Evolutionary conservation across 2,329 filamentous ascomycete genomes (phyloP).

Genomic region (Westerdykella sp.): DNA sequence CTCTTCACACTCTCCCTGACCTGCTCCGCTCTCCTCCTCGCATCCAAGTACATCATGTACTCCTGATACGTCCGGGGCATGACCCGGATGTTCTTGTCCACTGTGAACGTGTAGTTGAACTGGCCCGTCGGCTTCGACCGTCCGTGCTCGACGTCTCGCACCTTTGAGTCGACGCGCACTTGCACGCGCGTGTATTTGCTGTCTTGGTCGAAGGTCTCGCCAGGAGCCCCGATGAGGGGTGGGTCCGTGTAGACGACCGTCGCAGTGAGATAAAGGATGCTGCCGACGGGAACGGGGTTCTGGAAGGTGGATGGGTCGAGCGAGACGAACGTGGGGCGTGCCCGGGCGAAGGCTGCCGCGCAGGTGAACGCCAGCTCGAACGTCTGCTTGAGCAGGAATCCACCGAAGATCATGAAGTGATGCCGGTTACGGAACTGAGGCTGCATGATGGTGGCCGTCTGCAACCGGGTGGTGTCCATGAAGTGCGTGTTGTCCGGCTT

Average conservation of each 20-base stretch:
- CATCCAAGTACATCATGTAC: slow-evolving; percentile 61
- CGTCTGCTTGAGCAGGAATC: slow-evolving; percentile 66
- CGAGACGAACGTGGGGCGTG: slow-evolving; percentile 63
- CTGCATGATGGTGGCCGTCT: slow-evolving; percentile 68
- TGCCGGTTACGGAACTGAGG: slow-evolving; percentile 65
- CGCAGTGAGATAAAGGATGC: slow-evolving; percentile 66
- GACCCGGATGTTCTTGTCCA: slow-evolving; percentile 58
- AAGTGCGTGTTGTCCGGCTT: slow-evolving; percentile 54
- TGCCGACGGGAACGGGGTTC: slow-evolving; percentile 68
- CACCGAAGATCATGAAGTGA: slow-evolving; percentile 74
- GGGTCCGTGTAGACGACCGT: slow-evolving; percentile 68
- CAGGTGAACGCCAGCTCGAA: slow-evolving; percentile 74
- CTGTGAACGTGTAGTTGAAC: slow-evolving; percentile 68
- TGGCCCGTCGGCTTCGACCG: slow-evolving; percentile 62
- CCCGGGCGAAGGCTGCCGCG: slow-evolving; percentile 63
- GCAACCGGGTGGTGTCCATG: slow-evolving; percentile 59
- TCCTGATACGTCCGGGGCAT: slow-evolving; percentile 59
- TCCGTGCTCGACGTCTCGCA: slow-evolving; percentile 65
- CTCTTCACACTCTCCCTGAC: slow-evolving; percentile 35
- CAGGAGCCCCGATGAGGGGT: slow-evolving; percentile 38
- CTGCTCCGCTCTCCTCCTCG: slow-evolving; percentile 50
- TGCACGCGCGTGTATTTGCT: slow-evolving; percentile 57
- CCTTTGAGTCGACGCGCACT: slow-evolving; percentile 65
- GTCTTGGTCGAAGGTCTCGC: slow-evolving; percentile 27
- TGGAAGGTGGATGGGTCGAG: slow-evolving; percentile 70